Evolutionary conservation across 345 rosid genomes (phyloP).

Genomic region (Salix caprea): DNA sequence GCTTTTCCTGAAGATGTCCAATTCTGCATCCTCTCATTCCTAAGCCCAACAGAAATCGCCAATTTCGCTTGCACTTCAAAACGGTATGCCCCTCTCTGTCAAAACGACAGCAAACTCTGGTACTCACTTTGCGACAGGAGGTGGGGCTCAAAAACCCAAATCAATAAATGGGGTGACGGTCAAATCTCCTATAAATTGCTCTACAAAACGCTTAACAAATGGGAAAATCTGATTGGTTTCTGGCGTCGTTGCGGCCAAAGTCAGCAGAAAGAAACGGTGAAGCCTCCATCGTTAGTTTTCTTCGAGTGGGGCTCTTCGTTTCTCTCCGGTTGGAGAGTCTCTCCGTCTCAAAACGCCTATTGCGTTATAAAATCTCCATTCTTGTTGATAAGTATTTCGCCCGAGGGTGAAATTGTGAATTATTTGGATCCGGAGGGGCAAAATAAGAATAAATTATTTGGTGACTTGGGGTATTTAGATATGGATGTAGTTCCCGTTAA

Average conservation of each 20-base stretch:
- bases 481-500: slow-evolving; percentile 52
- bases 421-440: slow-evolving; percentile 55
- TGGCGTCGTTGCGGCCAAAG: slow-evolving; percentile 80
- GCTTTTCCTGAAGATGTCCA: slow-evolving; percentile 84
- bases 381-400: slow-evolving; percentile 50
- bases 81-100: slow-evolving; percentile 56
- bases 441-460: slow-evolving; percentile 13
- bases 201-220: slow-evolving; percentile 51
- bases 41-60: slow-evolving; percentile 57
- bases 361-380: slow-evolving; percentile 56
- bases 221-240: slow-evolving; percentile 78
- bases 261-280: slow-evolving; percentile 16
- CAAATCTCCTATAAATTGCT: slow-evolving; percentile 53
- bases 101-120: slow-evolving; percentile 66
- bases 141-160: slow-evolving; percentile 73
- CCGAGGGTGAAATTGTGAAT: slow-evolving; percentile 48
- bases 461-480: slow-evolving; percentile 22
- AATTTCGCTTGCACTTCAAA: slow-evolving; percentile 76
- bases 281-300: slow-evolving; percentile 54
- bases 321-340: slow-evolving; percentile 58
- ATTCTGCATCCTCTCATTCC: slow-evolving; percentile 71
- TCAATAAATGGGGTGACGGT: slow-evolving; percentile 73
- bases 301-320: slow-evolving; percentile 88
- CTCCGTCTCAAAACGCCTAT: slow-evolving; percentile 40
- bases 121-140: slow-evolving; percentile 60